phyloP scores from a whole-genome alignment of 169 alveolate genomes.

The Perkinsus olseni region DNA sequence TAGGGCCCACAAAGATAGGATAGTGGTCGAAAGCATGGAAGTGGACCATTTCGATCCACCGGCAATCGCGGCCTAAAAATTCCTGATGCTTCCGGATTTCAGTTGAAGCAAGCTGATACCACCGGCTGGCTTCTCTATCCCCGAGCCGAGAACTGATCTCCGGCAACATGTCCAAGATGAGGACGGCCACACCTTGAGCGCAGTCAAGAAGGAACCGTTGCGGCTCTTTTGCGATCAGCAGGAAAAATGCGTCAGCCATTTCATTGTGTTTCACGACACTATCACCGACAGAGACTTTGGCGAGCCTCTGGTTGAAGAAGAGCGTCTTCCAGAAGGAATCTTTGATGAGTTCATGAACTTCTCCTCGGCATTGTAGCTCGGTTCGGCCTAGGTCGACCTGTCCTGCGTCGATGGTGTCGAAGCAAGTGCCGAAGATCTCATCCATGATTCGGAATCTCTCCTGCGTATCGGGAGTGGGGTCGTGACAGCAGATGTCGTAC shows the following conservation, averaged over 20 bases:
- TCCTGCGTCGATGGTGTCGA: background rate
- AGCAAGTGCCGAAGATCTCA: background rate
- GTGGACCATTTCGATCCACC: background rate
- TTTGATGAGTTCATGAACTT: background rate
- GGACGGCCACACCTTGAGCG: background rate
- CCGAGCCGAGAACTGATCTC: background rate
- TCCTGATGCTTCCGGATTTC: background rate
- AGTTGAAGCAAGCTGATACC: background rate
- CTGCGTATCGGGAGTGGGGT: background rate
- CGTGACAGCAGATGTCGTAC: background rate
- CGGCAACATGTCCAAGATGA: background rate
- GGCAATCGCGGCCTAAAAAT: background rate
- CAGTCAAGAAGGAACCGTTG: background rate
- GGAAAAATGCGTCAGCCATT: background rate
- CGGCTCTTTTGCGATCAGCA: background rate
- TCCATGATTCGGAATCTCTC: background rate
- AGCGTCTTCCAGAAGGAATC: background rate
- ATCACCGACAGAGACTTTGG: background rate
- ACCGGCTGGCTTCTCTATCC: background rate
- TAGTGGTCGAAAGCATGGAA: background rate
- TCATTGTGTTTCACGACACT: background rate
- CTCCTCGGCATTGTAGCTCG: background rate
- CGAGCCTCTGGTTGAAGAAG: background rate
- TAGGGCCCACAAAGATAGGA: background rate
- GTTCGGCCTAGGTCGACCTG: background rate